Base-by-base conservation (phyloP, 768 basidiomycete species). In the Boletus rufocinnamomeus region DNA sequence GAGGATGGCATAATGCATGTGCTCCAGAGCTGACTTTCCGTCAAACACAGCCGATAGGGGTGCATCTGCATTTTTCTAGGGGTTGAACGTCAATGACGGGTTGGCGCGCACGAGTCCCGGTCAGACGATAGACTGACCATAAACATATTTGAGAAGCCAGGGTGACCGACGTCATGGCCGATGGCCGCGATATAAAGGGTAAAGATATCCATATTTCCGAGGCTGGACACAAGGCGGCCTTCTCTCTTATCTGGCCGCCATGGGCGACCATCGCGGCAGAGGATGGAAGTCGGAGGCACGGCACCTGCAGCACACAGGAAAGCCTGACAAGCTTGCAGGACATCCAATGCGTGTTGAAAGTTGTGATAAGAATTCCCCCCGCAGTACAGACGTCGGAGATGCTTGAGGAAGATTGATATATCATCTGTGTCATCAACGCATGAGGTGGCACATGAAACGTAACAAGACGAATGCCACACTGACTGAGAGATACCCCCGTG, bases 121-220 rank as follows among this genome's bases (percentile, higher is more conserved):
- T 30, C 25, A 30, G 13, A 16, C 6, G 25, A 34, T 25, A 10
- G 50, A 81, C 85, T 72, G 66, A 93, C 95, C 91, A 98, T 91
- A 75, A 98, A 98, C 16, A 84, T 77, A 70, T 98, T 98, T 27
- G 88, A 90, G 57, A 98, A 83, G 1, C 97, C 97, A 0, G 97
- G 97, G 75, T 99, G 97, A 0, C 93, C 96, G 19, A 93, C 95
- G 72, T 99, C 97, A 69, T 99, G 97, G 0, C 97, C 97, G 65
- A 99, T 93, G 43, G 95, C 95, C 2, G 93, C 94, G 54, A 99
- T 79, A 66, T 89, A 89, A 16, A 98, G 74, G 2, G 90, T 84
- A 66, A 98, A 89, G 16, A 98, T 74, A 67, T 98, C 95, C 54
- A 83, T 80, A 23, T 85, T 83, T 1, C 74, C 78, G 16, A 90